These are phyloP conservation scores for Yamadazyma tumulicola DNA, from an alignment of 805 yeast species.

Conservation along the genomic window DNA sequence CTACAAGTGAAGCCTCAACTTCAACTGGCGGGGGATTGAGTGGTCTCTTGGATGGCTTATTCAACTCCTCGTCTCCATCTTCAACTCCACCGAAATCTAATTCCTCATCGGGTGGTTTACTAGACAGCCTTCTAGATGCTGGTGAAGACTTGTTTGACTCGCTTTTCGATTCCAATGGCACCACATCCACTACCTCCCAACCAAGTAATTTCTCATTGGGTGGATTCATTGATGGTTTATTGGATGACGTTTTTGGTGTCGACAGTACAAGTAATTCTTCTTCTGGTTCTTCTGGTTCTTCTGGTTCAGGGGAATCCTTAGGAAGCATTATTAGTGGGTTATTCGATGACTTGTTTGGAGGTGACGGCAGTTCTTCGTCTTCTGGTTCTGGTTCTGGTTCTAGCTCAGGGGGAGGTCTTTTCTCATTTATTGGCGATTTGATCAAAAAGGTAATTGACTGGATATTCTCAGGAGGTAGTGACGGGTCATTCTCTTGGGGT, in stretches of 20 bases:
- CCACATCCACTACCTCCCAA: slow-evolving; percentile 1
- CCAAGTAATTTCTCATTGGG: slow-evolving; percentile 13
- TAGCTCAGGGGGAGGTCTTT: slow-evolving; percentile 2
- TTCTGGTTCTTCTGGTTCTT: background rate
- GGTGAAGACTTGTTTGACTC: slow-evolving; percentile 11
- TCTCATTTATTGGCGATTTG: slow-evolving; percentile 3
- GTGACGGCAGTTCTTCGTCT: slow-evolving; percentile 2
- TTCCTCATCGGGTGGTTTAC: slow-evolving; percentile 5
- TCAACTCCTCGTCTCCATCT: slow-evolving; percentile 1
- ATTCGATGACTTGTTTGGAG: slow-evolving; percentile 11
- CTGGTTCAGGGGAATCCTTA: slow-evolving; percentile 12
- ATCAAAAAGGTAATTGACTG: slow-evolving; percentile 11
- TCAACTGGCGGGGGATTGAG: slow-evolving; percentile 8
- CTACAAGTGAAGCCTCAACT: slow-evolving; percentile 8
- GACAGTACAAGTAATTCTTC: slow-evolving; percentile 8
- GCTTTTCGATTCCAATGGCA: slow-evolving; percentile 12
- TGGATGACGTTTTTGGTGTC: slow-evolving; percentile 15
- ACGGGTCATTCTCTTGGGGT: slow-evolving; percentile 7
- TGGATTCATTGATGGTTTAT: slow-evolving; percentile 11
- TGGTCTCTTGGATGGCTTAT: slow-evolving; percentile 7
- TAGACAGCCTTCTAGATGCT: slow-evolving; percentile 14
- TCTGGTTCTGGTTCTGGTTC: slow-evolving; percentile 7
- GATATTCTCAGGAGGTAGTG: slow-evolving; percentile 7
- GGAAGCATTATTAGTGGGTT: slow-evolving; percentile 10
- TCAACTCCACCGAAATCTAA: slow-evolving; percentile 1